Percentiles rank a stretch among this genome's conserved stretches.
Conservation (phyloP, 352 stramenopile genomes). For the Pythium guiyangense region DNA sequence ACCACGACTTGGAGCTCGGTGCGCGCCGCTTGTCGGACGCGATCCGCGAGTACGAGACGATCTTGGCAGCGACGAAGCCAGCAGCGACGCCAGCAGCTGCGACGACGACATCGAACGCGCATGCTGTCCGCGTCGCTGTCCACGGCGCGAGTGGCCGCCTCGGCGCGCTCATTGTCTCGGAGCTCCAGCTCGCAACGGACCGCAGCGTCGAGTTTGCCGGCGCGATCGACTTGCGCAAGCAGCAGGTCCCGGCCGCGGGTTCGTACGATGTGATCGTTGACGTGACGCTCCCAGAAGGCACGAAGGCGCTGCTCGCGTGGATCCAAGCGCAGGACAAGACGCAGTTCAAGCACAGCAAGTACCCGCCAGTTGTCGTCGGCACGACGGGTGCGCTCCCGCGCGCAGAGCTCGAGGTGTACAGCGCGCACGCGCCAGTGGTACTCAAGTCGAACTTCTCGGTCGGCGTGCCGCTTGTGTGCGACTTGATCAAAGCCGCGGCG, state of each 20-base stretch:
- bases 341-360: constrained; percentile 60
- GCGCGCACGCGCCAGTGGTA: constrained; percentile 50
- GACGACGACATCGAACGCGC: constrained; percentile 11
- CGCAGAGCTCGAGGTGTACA: constrained; percentile 57
- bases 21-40: constrained; percentile 63
- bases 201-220: constrained; percentile 43
- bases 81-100: constrained; percentile 13
- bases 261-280: constrained; percentile 74
- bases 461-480: constrained; percentile 70
- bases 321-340: constrained; percentile 48
- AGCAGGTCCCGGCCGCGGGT: constrained; percentile 25
- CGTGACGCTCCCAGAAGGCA: constrained; percentile 70
- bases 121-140: constrained; percentile 56
- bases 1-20: constrained; percentile 70
- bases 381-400: constrained; percentile 63
- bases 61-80: constrained; percentile 26
- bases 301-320: constrained; percentile 51
- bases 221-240: constrained; percentile 57
- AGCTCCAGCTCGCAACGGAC: constrained; percentile 50
- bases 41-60: constrained; percentile 58
- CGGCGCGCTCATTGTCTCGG: constrained; percentile 61
- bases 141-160: constrained; percentile 68
- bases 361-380: constrained; percentile 69
- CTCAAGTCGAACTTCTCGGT: constrained; percentile 85
- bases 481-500: constrained; percentile 65